Evolutionary conservation across 2,329 filamentous ascomycete species (phyloP).

Genomic region (Penicillium sumatraense): DNA sequence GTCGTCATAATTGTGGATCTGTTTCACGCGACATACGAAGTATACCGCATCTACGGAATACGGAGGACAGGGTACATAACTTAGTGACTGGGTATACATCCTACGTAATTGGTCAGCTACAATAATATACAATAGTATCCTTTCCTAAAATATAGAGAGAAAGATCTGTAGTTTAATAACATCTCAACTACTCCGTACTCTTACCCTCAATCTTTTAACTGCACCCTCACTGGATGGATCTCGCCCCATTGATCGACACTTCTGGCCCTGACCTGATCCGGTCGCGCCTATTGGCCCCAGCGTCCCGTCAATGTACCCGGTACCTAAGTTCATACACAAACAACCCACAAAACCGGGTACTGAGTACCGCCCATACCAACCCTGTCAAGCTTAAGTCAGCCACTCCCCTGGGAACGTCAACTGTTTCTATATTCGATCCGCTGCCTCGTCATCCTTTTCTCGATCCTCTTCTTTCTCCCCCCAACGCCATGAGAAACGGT

Average conservation of each 20-base stretch:
- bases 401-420: conserved; percentile 29
- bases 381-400: conserved; percentile 26
- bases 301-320: neutral
- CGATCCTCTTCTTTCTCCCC: conserved; percentile 4
- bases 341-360: neutral
- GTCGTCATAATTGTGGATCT: conserved; percentile 22
- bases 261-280: conserved; percentile 25
- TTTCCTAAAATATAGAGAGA: no score
- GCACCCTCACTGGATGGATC: neutral
- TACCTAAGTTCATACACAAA: neutral
- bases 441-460: conserved; percentile 9
- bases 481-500: conserved; percentile 22
- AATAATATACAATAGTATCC: neutral
- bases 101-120: no score
- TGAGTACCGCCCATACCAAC: neutral
- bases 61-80: neutral
- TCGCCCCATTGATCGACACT: conserved; percentile 4
- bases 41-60: no score
- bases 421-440: conserved; percentile 18
- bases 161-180: no score
- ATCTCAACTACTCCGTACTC: no score
- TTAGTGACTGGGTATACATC: neutral
- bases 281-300: conserved; percentile 15
- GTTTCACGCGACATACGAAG: conserved; percentile 7
- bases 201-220: no score